Evolutionary conservation across 176 grass and related monocot species (phyloP), one percentile per base, ranked within the genome.

Genomic region (Musa beccarii): DNA sequence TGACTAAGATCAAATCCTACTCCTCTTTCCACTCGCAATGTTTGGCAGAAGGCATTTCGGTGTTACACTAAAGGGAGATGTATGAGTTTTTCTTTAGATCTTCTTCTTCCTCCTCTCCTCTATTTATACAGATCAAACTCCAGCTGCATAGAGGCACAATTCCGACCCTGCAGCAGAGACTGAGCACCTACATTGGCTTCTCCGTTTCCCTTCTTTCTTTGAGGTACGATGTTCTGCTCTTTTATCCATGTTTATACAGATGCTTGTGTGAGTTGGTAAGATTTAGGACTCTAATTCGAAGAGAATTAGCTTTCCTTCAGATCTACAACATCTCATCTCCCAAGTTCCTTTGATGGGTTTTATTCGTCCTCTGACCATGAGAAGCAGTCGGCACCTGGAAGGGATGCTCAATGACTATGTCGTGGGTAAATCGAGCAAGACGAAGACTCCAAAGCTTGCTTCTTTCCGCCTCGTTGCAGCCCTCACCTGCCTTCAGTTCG

Each of bases 401-500:
- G 82, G 91, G 75, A 79, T 83, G 75, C 55, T 93, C 19, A 84
- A 79, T 16, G 90, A 98, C 55, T 91, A 84, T 75, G 86, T 82
- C 49, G 84, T 70, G 43, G 53, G 74, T 51, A 94, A 92, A 83
- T 63, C 69, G 17, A 76, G 70, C 74, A 55, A 71, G 3, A 16
- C n/a, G 52, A 81, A 86, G 50, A 8, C 51, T 11, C 78, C 78
- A 16, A 84, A 79, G 84, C 52, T 84, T 5, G 14, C 79, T 68
- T 82, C 95, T 4, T 79, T 90, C 52, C 88, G 95, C 34, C 68
- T 93, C 0, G 86, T 98, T 23, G 80, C 81, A 0, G 25, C 64
- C 22, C 83, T 98, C 43, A 98, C 95, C 53, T 89, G 86, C 76
- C 86, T 98, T 51, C 95, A 98, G 74, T 81, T 98, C 11, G 88